Evolutionary conservation across 2,329 filamentous ascomycete genomes (phyloP).

Genomic region (Leptosphaerulina australis): DNA sequence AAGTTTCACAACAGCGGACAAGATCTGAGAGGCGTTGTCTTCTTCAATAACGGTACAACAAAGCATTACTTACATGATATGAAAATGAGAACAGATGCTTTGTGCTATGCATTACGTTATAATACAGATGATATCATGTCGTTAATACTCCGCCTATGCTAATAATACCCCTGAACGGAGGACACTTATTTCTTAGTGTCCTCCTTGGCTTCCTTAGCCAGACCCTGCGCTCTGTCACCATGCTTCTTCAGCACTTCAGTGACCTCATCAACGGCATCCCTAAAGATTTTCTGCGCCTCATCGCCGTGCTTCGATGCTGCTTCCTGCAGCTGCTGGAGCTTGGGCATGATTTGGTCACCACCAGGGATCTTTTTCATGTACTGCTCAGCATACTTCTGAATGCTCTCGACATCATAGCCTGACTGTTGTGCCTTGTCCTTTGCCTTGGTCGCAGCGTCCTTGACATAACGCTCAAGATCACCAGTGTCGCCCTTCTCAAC

Average conservation of each 20-base stretch:
- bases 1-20: no score
- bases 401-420: constrained; percentile 51
- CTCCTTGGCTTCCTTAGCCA: constrained; percentile 46
- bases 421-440: constrained; percentile 66
- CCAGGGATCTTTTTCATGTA: constrained; percentile 71
- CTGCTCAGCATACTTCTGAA: constrained; percentile 55
- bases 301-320: constrained; percentile 70
- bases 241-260: constrained; percentile 45
- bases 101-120: constrained; percentile 6
- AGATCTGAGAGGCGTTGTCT: no score
- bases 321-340: constrained; percentile 68
- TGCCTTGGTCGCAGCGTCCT: constrained; percentile 62
- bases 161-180: background rate
- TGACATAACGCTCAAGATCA: constrained; percentile 66
- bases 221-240: constrained; percentile 38
- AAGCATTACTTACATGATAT: no score
- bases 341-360: constrained; percentile 67
- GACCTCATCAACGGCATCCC: constrained; percentile 59
- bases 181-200: constrained; percentile 41
- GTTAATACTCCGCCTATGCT: constrained; percentile 2
- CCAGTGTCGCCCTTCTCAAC: constrained; percentile 66
- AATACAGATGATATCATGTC: constrained; percentile 13
- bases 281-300: constrained; percentile 71
- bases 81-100: background rate
- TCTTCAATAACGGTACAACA: no score